Evolutionary conservation across 2,329 filamentous ascomycete genomes (phyloP), one percentile per base, ranked within the genome.

Genomic region (Penicillium brasilianum): DNA sequence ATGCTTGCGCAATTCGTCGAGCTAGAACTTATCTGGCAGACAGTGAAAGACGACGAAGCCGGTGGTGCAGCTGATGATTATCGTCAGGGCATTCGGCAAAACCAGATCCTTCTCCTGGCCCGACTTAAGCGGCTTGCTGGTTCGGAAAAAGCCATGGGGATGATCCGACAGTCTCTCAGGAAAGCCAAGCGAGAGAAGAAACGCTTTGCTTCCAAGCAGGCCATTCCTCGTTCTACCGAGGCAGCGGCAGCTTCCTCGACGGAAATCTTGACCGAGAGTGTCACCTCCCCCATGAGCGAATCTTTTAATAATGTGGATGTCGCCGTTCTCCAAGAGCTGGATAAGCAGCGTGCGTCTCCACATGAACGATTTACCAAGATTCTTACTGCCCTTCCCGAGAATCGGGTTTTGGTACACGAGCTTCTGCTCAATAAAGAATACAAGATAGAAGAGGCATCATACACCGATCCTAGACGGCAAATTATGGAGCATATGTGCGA

Each of bases 1-100:
- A 89, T 89, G 87, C 79, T 89, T 18, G 85, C 84, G 10, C 87
- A 87, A 28, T 89, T 89, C 67, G 84, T 88, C 43, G 87, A 88
- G 69, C 77, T 89, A 18, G 87, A 89, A 68, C 81, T 86, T 18
- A 89, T 89, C 16, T 87, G 87, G 85, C 87, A 89, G 72, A 87
- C 85, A 2, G 87, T 89, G 61, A 88, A 89, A 69, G 82, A 87
- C 64, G 86, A 88, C 57, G 84, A 78, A 25, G 81, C 82, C 9
- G 87, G 86, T 48, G 84, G 85, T 56, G 87, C 87, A 39, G 85
- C 86, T 3, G 83, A 83, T 44, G 87, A 89, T 60, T 89, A 89
- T 68, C 81, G 83, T 37, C 82, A 87, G 66, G 87, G 87, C n/a
- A 88, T 89, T 61, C 81, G 86, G 25, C 84, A 88, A 63, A 88